Base-by-base conservation (phyloP, 305 asterid species). In the Stenogyne calaminthoides region DNA sequence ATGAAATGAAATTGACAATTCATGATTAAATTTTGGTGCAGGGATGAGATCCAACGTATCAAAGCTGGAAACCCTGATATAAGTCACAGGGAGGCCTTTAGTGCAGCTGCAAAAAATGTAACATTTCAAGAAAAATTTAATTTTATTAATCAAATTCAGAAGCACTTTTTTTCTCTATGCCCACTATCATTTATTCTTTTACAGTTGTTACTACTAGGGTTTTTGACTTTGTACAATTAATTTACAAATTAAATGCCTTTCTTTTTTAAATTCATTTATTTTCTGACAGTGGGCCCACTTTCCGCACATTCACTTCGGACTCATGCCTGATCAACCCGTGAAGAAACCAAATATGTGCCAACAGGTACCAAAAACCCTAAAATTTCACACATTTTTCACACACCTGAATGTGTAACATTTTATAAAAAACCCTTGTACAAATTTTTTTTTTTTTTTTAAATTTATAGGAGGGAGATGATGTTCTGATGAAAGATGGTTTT, bases 21-120 rank as follows among this genome's bases (percentile, higher is more conserved):
- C 69, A 63, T 52, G n/a, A 29, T 52, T 1, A 47, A 18, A 32
- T 60, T 63, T 51, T 15, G 22, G 0, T 82, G 82, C 85, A 93
- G 97, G 95, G 98, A 93, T 80, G 98, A 93, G 88, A 93, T 93
- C 91, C 98, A 93, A 85, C 97, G 98, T 58, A 93, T 93, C 89
- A 93, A 93, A 87, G 97, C 98, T 77, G 96, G 91, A 85, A 93
- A 93, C 88, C 98, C 98, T 80, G 98, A 93, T 87, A 93, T 93
- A 47, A 93, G 96, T 75, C 98, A 93, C 86, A 93, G 97, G 88
- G 97, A 93, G 77, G 98, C 97, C 77, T 92, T 92, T 81, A 92
- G 98, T 77, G 97, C 98, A 3, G 98, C 98, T 59, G 98, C 98
- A 61, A 93, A 93, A 81, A 93, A 93, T 89, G 98, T 93, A 85